A percentile compares a stretch with the other conserved stretches of the same genome.
Evolutionary conservation across 73 alveolate species (phyloP).

Genomic region (Symbiodinium natans): DNA sequence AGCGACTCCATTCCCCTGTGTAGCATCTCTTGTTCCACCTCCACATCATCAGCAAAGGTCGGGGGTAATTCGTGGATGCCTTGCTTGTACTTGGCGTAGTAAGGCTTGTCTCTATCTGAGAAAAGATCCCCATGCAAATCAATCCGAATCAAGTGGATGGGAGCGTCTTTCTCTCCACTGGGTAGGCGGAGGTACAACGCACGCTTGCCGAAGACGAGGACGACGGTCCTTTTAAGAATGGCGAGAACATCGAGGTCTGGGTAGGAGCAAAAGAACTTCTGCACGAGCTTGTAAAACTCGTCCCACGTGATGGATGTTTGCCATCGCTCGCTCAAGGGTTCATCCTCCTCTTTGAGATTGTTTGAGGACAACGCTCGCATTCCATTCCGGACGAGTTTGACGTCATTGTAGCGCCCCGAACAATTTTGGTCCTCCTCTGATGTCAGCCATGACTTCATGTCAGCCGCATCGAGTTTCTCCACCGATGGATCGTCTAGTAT

Average conservation of each 20-base stretch:
- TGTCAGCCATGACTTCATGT: constrained; percentile 15
- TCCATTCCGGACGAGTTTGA: constrained; percentile 1
- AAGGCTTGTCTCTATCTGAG: neutral
- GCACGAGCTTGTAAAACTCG: constrained; percentile 7
- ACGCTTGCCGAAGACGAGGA: neutral
- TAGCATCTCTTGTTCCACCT: neutral
- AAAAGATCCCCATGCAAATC: neutral
- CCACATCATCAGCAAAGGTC: neutral
- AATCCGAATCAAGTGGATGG: neutral
- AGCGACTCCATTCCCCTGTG: too few species aligned
- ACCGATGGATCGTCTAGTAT: constrained; percentile 23
- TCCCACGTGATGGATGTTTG: neutral
- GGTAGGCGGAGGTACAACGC: constrained; percentile 34
- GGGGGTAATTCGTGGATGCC: neutral
- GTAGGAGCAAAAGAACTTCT: neutral
- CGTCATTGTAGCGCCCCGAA: constrained; percentile 19
- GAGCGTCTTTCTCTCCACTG: neutral
- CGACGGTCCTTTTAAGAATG: neutral
- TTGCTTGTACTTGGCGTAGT: constrained; percentile 32
- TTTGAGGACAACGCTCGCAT: neutral
- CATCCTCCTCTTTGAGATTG: constrained; percentile 27
- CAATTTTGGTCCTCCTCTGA: constrained; percentile 21
- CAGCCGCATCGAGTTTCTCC: neutral
- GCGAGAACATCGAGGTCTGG: neutral
- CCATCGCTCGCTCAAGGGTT: neutral